phyloP scores from a whole-genome alignment of 345 rosid species.

The Xanthoceras sorbifolium region DNA sequence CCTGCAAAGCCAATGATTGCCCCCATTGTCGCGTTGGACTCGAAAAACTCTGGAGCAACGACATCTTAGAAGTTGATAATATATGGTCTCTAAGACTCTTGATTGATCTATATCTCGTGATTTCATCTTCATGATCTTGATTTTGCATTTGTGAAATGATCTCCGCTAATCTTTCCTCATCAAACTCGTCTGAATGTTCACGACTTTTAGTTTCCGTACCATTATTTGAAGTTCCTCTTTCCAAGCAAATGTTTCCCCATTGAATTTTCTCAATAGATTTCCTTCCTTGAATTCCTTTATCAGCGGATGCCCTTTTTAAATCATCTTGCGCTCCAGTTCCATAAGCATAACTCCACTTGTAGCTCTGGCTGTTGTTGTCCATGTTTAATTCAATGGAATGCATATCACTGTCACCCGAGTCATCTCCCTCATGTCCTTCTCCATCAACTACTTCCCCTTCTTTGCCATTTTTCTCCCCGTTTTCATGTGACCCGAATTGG shows the following conservation, averaged over 20 bases:
- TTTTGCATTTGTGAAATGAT: conserved; percentile 33
- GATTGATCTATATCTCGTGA: conserved; percentile 45
- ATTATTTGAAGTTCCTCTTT: conserved; percentile 31
- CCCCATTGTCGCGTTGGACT: conserved; percentile 43
- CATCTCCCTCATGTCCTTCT: conserved; percentile 51
- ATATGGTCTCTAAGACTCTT: conserved; percentile 62
- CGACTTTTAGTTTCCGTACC: conserved; percentile 36
- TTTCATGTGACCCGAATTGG: conserved; percentile 30
- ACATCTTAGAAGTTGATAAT: conserved; percentile 38
- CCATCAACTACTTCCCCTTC: conserved; percentile 33
- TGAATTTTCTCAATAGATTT: conserved; percentile 56
- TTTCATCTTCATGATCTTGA: conserved; percentile 43
- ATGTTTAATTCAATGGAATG: conserved; percentile 92
- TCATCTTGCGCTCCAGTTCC: conserved; percentile 39
- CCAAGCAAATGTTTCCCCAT: conserved; percentile 59
- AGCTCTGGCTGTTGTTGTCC: conserved; percentile 66
- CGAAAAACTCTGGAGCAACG: conserved; percentile 25
- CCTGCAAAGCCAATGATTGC: conserved; percentile 27
- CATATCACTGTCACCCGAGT: conserved; percentile 76
- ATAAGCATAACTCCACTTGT: conserved; percentile 77
- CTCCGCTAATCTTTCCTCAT: conserved; percentile 35
- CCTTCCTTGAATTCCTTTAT: conserved; percentile 50
- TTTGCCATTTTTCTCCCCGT: conserved; percentile 11
- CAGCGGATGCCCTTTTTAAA: conserved; percentile 33
- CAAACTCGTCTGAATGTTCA: conserved; percentile 37